Evolutionary conservation across 176 grass and related monocot genomes (phyloP).

Genomic region (Oryza coarctata): DNA sequence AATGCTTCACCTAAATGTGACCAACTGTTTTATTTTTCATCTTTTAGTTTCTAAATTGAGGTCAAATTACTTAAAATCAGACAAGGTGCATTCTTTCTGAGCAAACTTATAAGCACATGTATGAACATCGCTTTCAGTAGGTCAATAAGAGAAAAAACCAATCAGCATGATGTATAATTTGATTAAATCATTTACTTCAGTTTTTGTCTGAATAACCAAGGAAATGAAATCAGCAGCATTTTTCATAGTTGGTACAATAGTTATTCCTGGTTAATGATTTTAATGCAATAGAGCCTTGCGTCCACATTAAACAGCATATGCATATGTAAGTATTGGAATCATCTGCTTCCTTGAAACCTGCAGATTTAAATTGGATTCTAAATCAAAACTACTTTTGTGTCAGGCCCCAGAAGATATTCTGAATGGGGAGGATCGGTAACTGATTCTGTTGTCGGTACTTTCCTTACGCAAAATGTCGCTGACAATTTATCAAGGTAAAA

Average conservation of each 20-base stretch:
- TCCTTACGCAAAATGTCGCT: slow-evolving; percentile 53
- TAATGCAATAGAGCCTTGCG: not conserved
- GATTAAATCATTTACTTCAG: not conserved
- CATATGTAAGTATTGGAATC: not conserved
- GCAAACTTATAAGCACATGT: slow-evolving; percentile 22
- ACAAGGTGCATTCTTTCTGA: slow-evolving; percentile 4
- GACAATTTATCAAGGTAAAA: slow-evolving; percentile 60
- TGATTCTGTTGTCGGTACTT: slow-evolving; percentile 55
- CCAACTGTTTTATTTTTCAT: not conserved
- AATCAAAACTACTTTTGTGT: slow-evolving; percentile 29
- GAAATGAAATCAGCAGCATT: not conserved
- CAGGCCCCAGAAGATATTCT: slow-evolving; percentile 51
- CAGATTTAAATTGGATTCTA: slow-evolving; percentile 23
- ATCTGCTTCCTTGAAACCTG: slow-evolving; percentile 1
- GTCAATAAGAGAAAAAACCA: not conserved
- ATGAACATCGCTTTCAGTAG: not conserved
- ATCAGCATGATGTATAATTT: slow-evolving; percentile 13
- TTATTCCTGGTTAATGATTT: slow-evolving; percentile 6
- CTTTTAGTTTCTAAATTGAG: not conserved
- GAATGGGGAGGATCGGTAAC: slow-evolving; percentile 48
- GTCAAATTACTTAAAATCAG: not conserved
- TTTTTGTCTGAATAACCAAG: not conserved
- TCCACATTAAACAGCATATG: slow-evolving; percentile 12
- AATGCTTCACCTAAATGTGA: not conserved
- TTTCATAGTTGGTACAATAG: not conserved